phyloP scores from a whole-genome alignment of 768 basidiomycete species.

The Lenzites betulinus region DNA sequence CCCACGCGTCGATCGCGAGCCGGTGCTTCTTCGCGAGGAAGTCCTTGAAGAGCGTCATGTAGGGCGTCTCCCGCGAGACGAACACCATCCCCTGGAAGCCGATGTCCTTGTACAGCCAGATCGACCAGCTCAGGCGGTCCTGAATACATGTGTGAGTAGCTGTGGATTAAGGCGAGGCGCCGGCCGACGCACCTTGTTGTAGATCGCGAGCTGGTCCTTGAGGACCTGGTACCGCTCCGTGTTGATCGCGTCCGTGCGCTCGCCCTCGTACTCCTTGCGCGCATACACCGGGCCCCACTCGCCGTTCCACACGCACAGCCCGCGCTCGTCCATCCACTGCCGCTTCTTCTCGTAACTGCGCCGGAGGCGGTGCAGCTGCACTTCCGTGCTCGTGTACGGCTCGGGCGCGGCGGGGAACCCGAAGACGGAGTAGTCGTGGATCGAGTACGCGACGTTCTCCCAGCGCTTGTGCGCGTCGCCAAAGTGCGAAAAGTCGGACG shows the following conservation, averaged over 20 bases:
- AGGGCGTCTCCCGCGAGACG: slow-evolving; percentile 65
- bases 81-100: slow-evolving; percentile 89
- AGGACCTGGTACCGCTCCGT: slow-evolving; percentile 63
- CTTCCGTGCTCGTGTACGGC: slow-evolving; percentile 51
- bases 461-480: slow-evolving; percentile 62
- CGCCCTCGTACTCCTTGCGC: slow-evolving; percentile 51
- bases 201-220: slow-evolving; percentile 73
- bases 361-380: slow-evolving; percentile 52
- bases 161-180: background rate
- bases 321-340: slow-evolving; percentile 71
- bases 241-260: slow-evolving; percentile 66
- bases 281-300: slow-evolving; percentile 88
- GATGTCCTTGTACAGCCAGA: slow-evolving; percentile 88
- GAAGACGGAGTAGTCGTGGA: slow-evolving; percentile 76
- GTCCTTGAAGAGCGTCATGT: slow-evolving; percentile 65
- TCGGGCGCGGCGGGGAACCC: slow-evolving; percentile 69
- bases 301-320: slow-evolving; percentile 75
- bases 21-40: slow-evolving; percentile 80
- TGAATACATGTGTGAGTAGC: slow-evolving; percentile 24
- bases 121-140: slow-evolving; percentile 76
- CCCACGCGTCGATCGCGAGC: slow-evolving; percentile 79
- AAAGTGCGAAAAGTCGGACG: slow-evolving; percentile 75
- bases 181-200: slow-evolving; percentile 50
- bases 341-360: slow-evolving; percentile 73
- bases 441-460: slow-evolving; percentile 74